Evolutionary conservation across 768 basidiomycete genomes (phyloP), one percentile per base, ranked within the genome.

Genomic region (Hypsizygus marmoreus): DNA sequence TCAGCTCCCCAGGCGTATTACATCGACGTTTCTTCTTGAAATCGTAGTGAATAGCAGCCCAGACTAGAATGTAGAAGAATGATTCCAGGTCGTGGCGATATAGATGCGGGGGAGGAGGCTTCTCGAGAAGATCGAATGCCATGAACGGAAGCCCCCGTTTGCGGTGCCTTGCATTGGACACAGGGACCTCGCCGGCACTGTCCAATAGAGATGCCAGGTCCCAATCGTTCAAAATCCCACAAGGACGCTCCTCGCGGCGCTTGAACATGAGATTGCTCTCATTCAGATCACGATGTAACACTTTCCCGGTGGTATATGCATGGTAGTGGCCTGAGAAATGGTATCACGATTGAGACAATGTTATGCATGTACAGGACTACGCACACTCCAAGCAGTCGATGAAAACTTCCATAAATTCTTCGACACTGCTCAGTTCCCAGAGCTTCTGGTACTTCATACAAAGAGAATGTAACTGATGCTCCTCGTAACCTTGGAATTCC

Each of bases 241-340:
- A 34, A 2, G 47, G 47, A n/a, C 38, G 26, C 22, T 40, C 36
- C 10, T 39, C 29, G 24, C 32, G 19, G 6, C 34, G 26, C 9
- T 46, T 30, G 30, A 61, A 54, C 64, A 68, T 65, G 12, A 68
- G 42, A 35, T 66, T 68, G 32, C 55, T 53, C 23, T 59, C 56
- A 43, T 66, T 63, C 40, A 70, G 48, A 45, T 69, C 60, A 19
- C 60, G 53, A 50, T 71, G 65, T 20, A 70, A 48, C 23, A 69
- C 50, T 14, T 49, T 37, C 0, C 55, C 59, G 0, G 47, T 43
- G 5, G 32, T 36, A 31, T 53, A 62, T 0, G 59, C 58, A 26
- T 52, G 53, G 37, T 59, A 51, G 35, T 65, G 64, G 31, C 58
- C 66, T 64, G 20, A 9, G 30, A 13, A 29, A 6, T 13, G 11